Evolutionary conservation across 495 filamentous ascomycete genomes (phyloP), one percentile per base, ranked within the genome.

Genomic region (Annulohypoxylon bovei): DNA sequence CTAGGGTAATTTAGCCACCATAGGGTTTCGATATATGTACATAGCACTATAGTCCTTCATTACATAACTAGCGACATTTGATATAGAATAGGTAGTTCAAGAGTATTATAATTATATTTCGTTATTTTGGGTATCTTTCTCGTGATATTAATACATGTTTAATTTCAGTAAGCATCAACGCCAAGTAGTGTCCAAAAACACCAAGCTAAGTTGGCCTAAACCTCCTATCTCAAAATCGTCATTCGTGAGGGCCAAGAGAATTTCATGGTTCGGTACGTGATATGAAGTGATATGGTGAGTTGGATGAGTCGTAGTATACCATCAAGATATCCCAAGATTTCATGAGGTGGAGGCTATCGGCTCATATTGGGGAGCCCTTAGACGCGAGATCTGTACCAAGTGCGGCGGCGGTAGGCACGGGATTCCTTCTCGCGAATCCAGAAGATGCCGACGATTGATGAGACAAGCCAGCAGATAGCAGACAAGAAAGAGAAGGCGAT

Each of bases 401-500:
- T 75, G 53, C 83, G 81, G 54, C 81, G 80, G 18, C 64, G 72
- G 55, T 79, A 76, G 16, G 54, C 35, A 16, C 63, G 68, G 25
- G 69, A 33, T 23, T 70, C 58, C 54, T 74, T 79, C 37, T 78
- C 78, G 42, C 70, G 81, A 22, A 82, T 79, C 82, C 82, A 84
- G 72, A 79, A 73, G 66, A 83, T 58, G 12, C 83, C 84, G 32
- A 91, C 60, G 28, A 90, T 72, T 20, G 81, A 84, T 52, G 86
- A 89, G 11, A 82, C 85, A 28, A 91, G 85, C 89, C 89, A 92
- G 74, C 86, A 80, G 65, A 88, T 83, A 33, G 88, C 89, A n/a
- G 87, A 87, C 57, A 92, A 69, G 76, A 91, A 92, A 65, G 81
- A 80, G 77, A 92, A 91, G 0, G 89, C 90, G 68, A 90, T 83